Percentiles rank a stretch among this genome's conserved stretches.
Evolutionary conservation across 257 asterid species (phyloP).

Genomic region (Oldenlandia corymbosa): DNA sequence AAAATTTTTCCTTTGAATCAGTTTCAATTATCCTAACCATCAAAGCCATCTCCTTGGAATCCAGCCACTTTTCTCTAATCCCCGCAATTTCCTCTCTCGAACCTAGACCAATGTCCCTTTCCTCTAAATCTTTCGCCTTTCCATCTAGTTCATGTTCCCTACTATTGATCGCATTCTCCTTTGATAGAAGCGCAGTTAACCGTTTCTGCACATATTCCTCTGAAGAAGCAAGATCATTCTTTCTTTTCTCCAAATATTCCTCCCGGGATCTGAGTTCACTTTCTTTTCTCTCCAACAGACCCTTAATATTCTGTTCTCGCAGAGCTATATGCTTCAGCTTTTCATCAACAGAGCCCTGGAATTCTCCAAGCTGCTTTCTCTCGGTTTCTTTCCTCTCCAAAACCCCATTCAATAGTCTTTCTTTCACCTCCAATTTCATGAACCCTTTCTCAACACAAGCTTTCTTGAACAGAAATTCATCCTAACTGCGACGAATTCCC

Average conservation of each 20-base stretch:
- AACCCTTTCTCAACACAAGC: too few relatives aligned
- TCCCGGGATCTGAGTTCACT: background rate
- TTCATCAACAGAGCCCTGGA: slow-evolving; percentile 9
- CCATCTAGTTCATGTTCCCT: too few relatives aligned
- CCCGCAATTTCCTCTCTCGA: background rate
- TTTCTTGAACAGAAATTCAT: too few relatives aligned
- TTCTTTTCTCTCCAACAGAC: too few relatives aligned
- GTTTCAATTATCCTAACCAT: background rate
- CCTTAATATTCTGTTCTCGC: slow-evolving; percentile 2
- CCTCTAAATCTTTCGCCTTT: too few relatives aligned
- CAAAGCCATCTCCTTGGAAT: background rate
- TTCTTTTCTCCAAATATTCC: slow-evolving; percentile 14
- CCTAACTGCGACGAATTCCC: too few relatives aligned
- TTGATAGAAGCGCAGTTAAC: background rate
- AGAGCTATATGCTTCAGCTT: background rate
- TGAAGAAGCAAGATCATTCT: background rate
- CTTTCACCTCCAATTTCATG: too few relatives aligned
- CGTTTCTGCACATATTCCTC: background rate
- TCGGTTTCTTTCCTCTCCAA: too few relatives aligned
- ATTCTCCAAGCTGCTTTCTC: too few relatives aligned
- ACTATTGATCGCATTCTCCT: background rate
- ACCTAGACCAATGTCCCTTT: background rate
- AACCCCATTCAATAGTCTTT: too few relatives aligned
- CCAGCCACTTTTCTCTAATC: background rate
- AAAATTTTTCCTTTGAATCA: background rate